Conservation (phyloP, 768 basidiomycete species). For the Tulasnella sp. region DNA sequence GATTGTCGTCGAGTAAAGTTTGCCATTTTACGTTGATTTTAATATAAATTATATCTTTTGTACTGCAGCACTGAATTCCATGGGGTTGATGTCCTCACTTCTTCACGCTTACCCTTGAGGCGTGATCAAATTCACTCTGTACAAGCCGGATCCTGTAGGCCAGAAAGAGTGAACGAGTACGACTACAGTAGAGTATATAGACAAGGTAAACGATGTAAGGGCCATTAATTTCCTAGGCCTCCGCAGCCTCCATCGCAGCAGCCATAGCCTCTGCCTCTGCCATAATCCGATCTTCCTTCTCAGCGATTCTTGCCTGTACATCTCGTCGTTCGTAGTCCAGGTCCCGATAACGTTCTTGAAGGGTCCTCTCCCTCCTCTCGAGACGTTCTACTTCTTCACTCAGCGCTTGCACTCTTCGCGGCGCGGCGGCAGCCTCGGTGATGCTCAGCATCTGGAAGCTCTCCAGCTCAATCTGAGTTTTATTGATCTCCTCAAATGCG, state of each 20-base stretch:
- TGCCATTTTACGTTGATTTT: background rate
- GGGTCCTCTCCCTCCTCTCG: slow-evolving; percentile 57
- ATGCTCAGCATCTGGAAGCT: slow-evolving; percentile 63
- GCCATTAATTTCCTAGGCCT: background rate
- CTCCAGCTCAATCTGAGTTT: slow-evolving; percentile 56
- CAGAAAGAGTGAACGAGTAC: background rate
- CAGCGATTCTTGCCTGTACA: slow-evolving; percentile 42
- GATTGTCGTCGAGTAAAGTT: background rate
- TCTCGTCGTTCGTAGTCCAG: slow-evolving; percentile 59
- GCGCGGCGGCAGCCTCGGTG: slow-evolving; percentile 66
- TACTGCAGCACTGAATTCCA: background rate
- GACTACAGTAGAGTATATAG: background rate
- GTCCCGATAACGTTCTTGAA: slow-evolving; percentile 81
- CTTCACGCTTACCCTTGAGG: background rate
- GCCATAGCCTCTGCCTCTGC: slow-evolving; percentile 71
- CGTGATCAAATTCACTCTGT: background rate
- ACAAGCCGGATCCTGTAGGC: background rate
- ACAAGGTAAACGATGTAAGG: background rate
- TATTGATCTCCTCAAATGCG: slow-evolving; percentile 60
- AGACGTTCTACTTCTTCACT: slow-evolving; percentile 80
- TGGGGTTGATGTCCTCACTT: background rate
- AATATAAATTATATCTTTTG: background rate
- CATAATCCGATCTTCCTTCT: slow-evolving; percentile 79
- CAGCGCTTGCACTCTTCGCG: slow-evolving; percentile 62
- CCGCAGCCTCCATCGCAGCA: slow-evolving; percentile 15